Conservation (phyloP, 768 basidiomycete species). For the Russula abietina region DNA sequence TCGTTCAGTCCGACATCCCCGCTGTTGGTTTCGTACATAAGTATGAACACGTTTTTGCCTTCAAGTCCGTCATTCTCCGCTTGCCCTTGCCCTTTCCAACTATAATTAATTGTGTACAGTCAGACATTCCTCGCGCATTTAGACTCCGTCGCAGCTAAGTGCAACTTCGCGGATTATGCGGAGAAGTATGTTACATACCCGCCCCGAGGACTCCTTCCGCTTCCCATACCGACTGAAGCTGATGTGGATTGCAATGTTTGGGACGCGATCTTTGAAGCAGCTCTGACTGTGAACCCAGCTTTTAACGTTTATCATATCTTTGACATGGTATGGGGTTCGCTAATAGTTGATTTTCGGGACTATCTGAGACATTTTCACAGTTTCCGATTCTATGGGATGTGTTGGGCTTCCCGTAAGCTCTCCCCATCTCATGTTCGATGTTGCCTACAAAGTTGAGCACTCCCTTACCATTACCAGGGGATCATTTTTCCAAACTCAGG, state of each 20-base stretch:
- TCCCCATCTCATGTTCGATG: background rate
- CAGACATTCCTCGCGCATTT: conserved; percentile 56
- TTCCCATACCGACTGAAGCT: conserved; percentile 46
- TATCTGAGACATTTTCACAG: conserved; percentile 21
- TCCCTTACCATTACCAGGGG: background rate
- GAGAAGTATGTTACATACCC: conserved; percentile 62
- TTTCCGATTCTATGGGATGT: conserved; percentile 75
- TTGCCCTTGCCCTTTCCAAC: background rate
- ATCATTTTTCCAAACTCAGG: background rate
- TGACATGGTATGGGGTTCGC: conserved; percentile 43
- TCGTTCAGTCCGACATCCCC: conserved; percentile 65
- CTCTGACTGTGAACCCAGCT: conserved; percentile 60
- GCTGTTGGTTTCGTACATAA: conserved; percentile 71
- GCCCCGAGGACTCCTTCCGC: conserved; percentile 55
- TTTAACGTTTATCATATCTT: conserved; percentile 77
- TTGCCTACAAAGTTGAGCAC: background rate
- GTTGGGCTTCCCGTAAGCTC: conserved; percentile 23
- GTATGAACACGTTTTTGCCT: conserved; percentile 60
- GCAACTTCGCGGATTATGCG: conserved; percentile 59
- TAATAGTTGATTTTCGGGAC: background rate
- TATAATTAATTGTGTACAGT: conserved; percentile 32
- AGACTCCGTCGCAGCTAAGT: conserved; percentile 44
- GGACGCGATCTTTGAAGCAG: conserved; percentile 58
- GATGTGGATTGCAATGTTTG: conserved; percentile 59
- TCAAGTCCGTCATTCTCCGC: conserved; percentile 47